These are phyloP conservation scores for Trichoderma sp. DNA, from an alignment of 2,329 filamentous ascomycete genomes.

Conservation along the genomic window DNA sequence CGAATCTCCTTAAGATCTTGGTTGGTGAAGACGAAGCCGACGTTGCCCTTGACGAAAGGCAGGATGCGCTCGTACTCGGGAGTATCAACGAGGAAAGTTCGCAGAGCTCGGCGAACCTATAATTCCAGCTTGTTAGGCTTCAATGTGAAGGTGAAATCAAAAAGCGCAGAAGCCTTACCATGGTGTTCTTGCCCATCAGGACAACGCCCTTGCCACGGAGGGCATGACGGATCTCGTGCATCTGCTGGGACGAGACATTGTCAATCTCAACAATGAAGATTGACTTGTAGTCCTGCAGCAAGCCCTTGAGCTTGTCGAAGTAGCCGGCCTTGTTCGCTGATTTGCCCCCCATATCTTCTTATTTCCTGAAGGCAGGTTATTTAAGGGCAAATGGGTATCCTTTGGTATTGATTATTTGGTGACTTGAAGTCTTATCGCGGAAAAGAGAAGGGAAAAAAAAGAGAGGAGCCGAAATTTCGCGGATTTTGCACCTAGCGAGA, in stretches of 20 bases:
- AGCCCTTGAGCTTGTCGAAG: slow-evolving; percentile 99
- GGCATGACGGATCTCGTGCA: slow-evolving; percentile 98
- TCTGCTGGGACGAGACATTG: slow-evolving; percentile 99
- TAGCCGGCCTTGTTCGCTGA: slow-evolving; percentile 90
- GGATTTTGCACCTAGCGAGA: slow-evolving; percentile 33
- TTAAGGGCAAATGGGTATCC: slow-evolving; percentile 74
- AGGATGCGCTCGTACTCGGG: slow-evolving; percentile 99
- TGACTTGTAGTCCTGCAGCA: slow-evolving; percentile 95
- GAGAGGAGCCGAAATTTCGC: slow-evolving; percentile 32
- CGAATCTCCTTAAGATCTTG: slow-evolving; percentile 87
- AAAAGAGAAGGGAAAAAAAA: slow-evolving; percentile 24
- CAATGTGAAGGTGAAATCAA: too few species aligned
- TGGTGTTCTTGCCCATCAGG: slow-evolving; percentile 99
- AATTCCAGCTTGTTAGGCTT: not conserved
- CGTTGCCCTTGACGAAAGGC: slow-evolving; percentile 94
- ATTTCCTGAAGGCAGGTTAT: slow-evolving; percentile 89
- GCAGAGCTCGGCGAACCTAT: slow-evolving; percentile 92
- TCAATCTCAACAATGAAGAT: slow-evolving; percentile 97
- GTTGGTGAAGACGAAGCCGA: slow-evolving; percentile 99
- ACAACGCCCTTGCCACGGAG: slow-evolving; percentile 93
- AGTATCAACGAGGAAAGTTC: slow-evolving; percentile 86
- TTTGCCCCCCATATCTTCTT: slow-evolving; percentile 99
- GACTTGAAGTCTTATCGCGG: slow-evolving; percentile 34
- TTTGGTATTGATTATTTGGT: slow-evolving; percentile 34
- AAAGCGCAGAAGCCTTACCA: slow-evolving; percentile 62